Base-by-base conservation (phyloP, 2,329 filamentous ascomycete species). In the Dactylonectria macrodidyma region DNA sequence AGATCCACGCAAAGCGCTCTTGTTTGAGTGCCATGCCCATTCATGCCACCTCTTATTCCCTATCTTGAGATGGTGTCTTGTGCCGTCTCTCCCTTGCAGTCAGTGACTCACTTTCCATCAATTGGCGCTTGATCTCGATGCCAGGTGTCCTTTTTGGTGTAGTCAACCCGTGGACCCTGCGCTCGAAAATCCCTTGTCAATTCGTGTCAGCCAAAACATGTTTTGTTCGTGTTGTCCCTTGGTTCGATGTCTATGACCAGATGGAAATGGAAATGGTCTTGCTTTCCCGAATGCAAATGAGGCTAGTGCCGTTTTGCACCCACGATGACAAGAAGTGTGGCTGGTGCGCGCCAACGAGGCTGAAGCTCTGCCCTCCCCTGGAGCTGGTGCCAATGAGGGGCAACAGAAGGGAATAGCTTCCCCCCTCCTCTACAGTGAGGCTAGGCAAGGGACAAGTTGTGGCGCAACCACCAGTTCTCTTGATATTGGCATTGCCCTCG, bases 91-190 rank as follows among this genome's bases (percentile, higher is more conserved):
- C 26, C 56, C 52, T 24, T 19, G 10, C 55, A 33, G 41, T 16
- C 63, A 46, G 58, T 62, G 63, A 62, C 58, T 66, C 63, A 62
- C 52, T 48, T 61, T 34, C 8, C 48, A 8, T 61, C 41, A 48
- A 66, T 58, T 61, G 51, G 36, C 41, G 11, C n/a, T 30, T 55
- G 19, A 41, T 30, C 22, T 26, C 12, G 50, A 30, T 38, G 24
- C 38, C 52, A 30, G 57, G 12, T 30, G 52, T 44, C 41, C 34
- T 12, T 34, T 22, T 55, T 38, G 36, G 34, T 41, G 38, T 34
- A 24, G 7, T 3, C 52, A 12, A 3, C 30, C n/a, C 5, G 16
- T 14, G n/a, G 6, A 7, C 41, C 16, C 16, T 44, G 16, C 5
- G 16, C n/a, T n/a, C 16, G 19, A 22, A 46, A 44, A 41, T 44